Base-by-base conservation (phyloP, 768 basidiomycete genomes). In the Termitomyces sp. region DNA sequence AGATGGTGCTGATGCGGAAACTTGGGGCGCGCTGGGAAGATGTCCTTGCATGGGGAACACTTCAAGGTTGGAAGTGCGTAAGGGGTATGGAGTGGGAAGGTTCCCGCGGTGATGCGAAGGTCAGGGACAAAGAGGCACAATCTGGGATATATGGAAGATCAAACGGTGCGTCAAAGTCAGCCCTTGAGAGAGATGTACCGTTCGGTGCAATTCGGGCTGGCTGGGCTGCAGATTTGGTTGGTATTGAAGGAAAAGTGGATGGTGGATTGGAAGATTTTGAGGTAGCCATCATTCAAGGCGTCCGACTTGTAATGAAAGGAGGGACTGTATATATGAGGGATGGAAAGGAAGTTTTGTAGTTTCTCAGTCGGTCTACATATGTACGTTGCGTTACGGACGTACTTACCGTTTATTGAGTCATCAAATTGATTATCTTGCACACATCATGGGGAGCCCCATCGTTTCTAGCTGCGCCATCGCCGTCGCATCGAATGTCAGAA, bases 391-490 rank as follows among this genome's bases (percentile, higher is more conserved):
- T 13, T 41, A 18, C 18, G 37, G 16, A 30, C 4, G 27, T 27
- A 27, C 27, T 27, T 27, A n/a, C n/a, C n/a, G n/a, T n/a, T n/a
- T n/a, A n/a, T n/a, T n/a, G n/a, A n/a, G n/a, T n/a, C n/a, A n/a
- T n/a, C n/a, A n/a, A n/a, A n/a, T n/a, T n/a, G n/a, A n/a, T n/a
- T n/a, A n/a, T n/a, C n/a, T 96, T 70, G 91, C 95, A 24, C 95
- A 83, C 8, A 94, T 70, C 0, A 74, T 69, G 0, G 95, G 91
- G 79, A 99, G 98, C 0, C 96, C 96, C 94, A 98, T 95, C 0
- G 75, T 85, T 65, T 91, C 85, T 22, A 98, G 76, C 73, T 90
- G 86, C 0, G 76, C 80, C 76, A 98, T 76, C 0, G 91, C 89
- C 1, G 72, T 84, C 22, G 77, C 82, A 66, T 98, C 86, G 72